Conservation (phyloP, 768 basidiomycete species). For the Podaxis sp. region DNA sequence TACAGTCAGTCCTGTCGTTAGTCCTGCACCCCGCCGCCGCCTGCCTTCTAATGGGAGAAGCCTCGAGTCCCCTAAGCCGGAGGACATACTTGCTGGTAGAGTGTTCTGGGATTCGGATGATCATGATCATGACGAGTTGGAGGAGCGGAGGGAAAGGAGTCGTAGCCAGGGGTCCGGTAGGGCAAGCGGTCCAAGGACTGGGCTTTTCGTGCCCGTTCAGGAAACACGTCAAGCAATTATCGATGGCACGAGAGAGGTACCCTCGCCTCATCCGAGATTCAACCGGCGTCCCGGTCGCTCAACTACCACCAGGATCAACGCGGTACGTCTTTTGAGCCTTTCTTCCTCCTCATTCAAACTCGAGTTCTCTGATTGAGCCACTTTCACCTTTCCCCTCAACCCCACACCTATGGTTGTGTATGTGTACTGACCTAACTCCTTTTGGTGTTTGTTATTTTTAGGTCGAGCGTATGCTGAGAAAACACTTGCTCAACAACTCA, state of each 20-base stretch:
- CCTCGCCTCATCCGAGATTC: slow-evolving; percentile 52
- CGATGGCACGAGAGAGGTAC: slow-evolving; percentile 43
- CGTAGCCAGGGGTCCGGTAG: slow-evolving; percentile 26
- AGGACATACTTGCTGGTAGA: slow-evolving; percentile 67
- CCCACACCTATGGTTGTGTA: slow-evolving; percentile 3
- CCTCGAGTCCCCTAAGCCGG: slow-evolving; percentile 49
- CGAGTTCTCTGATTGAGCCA: slow-evolving; percentile 9
- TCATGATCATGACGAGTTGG: slow-evolving; percentile 31
- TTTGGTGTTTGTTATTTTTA: slow-evolving; percentile 21
- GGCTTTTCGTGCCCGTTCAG: slow-evolving; percentile 37
- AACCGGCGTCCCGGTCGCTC: slow-evolving; percentile 24
- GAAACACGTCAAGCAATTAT: slow-evolving; percentile 45
- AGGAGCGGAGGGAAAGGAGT: slow-evolving; percentile 23
- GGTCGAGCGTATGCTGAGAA: slow-evolving; percentile 38
- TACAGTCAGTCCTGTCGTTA: slow-evolving; percentile 62
- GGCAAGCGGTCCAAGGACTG: slow-evolving; percentile 35
- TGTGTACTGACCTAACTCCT: slow-evolving; percentile 19
- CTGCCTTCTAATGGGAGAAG: slow-evolving; percentile 14
- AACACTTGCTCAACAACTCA: slow-evolving; percentile 28
- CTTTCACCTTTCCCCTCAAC: slow-evolving; percentile 9
- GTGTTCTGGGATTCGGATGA: slow-evolving; percentile 54
- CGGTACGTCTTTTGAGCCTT: slow-evolving; percentile 23
- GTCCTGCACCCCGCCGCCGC: slow-evolving; percentile 38
- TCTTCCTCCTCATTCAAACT: slow-evolving; percentile 5
- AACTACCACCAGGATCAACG: slow-evolving; percentile 16